Percentiles rank a stretch among this genome's conserved stretches.
These are phyloP conservation scores for Carnegiea gigantea DNA, from an alignment of 179 eudicot genomes.

Conservation along the genomic window DNA sequence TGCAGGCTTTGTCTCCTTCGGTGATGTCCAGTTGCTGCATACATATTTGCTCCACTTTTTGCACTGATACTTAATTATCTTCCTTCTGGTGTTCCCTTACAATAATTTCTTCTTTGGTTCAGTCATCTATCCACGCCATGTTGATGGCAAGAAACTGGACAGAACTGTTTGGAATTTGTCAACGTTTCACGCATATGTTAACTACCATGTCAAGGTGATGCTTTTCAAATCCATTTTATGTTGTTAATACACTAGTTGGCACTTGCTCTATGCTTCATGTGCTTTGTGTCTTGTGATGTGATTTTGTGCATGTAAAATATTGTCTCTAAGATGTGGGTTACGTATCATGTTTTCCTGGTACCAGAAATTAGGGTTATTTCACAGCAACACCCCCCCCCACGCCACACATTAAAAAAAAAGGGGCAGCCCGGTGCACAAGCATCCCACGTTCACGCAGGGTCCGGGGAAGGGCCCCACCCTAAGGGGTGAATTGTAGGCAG, in stretches of 20 bases:
- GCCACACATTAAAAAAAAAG: background rate
- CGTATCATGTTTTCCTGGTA: background rate
- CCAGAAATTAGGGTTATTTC: background rate
- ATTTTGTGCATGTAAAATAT: background rate
- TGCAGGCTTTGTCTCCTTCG: slow-evolving; percentile 95
- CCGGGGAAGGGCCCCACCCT: too few relatives aligned
- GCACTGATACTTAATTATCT: slow-evolving; percentile 21
- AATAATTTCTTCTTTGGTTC: slow-evolving; percentile 21
- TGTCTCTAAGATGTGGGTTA: background rate
- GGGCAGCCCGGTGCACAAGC: too few relatives aligned
- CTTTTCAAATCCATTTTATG: slow-evolving; percentile 1
- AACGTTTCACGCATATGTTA: slow-evolving; percentile 93
- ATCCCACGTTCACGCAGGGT: too few relatives aligned
- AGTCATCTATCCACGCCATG: slow-evolving; percentile 93
- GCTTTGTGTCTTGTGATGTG: background rate
- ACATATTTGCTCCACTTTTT: slow-evolving; percentile 4
- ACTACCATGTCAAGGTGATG: slow-evolving; percentile 92
- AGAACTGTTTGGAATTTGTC: slow-evolving; percentile 91
- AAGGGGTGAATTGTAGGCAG: too few relatives aligned
- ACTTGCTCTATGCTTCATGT: background rate
- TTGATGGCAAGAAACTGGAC: slow-evolving; percentile 87
- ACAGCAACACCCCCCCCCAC: background rate
- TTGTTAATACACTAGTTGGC: background rate
- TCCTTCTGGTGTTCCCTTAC: slow-evolving; percentile 12
- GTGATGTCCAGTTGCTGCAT: slow-evolving; percentile 37